Evolutionary conservation across 2,329 filamentous ascomycete genomes (phyloP).

Genomic region (Rachicladosporium sp.): DNA sequence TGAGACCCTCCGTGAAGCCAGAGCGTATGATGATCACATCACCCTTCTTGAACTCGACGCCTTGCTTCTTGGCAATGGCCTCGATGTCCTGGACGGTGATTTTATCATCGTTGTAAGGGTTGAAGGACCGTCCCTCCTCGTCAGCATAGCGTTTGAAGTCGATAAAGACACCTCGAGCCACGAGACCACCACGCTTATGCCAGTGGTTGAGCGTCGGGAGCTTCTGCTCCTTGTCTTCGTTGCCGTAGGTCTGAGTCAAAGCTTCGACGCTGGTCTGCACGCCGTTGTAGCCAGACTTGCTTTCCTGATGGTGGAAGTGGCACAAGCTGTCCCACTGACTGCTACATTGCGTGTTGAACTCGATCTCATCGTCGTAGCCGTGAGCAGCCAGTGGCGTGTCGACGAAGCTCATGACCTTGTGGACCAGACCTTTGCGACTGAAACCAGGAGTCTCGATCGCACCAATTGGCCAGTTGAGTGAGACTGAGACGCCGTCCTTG

Average conservation of each 20-base stretch:
- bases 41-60: conserved; percentile 33
- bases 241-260: conserved; percentile 16
- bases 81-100: conserved; percentile 35
- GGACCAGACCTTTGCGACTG: conserved; percentile 22
- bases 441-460: conserved; percentile 27
- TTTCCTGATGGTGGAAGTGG: conserved; percentile 28
- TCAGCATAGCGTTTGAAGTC: conserved; percentile 48
- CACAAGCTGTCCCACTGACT: conserved; percentile 37
- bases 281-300: conserved; percentile 40
- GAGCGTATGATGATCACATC: conserved; percentile 47
- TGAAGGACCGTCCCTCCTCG: conserved; percentile 42
- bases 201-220: conserved; percentile 31
- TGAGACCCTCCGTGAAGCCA: conserved; percentile 38
- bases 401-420: conserved; percentile 24
- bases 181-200: conserved; percentile 40
- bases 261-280: conserved; percentile 21
- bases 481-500: conserved; percentile 28
- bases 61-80: conserved; percentile 33
- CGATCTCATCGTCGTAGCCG: conserved; percentile 34
- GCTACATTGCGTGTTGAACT: conserved; percentile 35
- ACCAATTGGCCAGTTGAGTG: conserved; percentile 27
- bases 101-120: conserved; percentile 36
- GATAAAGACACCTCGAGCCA: conserved; percentile 44
- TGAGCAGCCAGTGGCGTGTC: conserved; percentile 24
- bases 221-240: conserved; percentile 17